Percentiles rank a stretch among this genome's conserved stretches.
Conservation (phyloP, 495 filamentous ascomycete species). For the Podospora sp. region DNA sequence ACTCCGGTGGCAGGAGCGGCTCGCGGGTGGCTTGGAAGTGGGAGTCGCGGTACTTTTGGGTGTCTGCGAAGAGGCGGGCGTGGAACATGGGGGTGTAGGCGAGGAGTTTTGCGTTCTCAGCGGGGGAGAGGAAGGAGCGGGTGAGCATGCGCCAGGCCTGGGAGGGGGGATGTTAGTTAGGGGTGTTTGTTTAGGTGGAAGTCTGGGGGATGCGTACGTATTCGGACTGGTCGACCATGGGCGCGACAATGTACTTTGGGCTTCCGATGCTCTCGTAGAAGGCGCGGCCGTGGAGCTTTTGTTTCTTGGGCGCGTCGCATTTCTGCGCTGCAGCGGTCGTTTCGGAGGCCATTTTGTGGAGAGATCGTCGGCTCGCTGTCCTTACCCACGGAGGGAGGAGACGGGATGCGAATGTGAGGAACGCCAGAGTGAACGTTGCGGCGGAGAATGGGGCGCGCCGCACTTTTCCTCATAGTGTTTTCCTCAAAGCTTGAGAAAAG, state of each 20-base stretch:
- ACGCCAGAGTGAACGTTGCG: background rate
- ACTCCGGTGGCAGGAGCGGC: slow-evolving; percentile 14
- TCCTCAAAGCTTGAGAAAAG: background rate
- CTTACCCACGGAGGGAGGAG: background rate
- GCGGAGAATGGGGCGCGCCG: background rate
- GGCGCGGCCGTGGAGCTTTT: slow-evolving; percentile 77
- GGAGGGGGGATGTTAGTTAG: background rate
- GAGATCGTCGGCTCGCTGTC: background rate
- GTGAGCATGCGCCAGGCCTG: slow-evolving; percentile 95
- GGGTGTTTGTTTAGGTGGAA: background rate
- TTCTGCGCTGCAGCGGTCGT: background rate
- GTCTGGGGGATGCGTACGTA: slow-evolving; percentile 64
- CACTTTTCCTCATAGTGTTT: background rate
- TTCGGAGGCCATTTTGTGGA: background rate
- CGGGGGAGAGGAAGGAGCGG: slow-evolving; percentile 78
- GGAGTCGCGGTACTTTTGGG: slow-evolving; percentile 69
- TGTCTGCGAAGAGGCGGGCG: slow-evolving; percentile 77
- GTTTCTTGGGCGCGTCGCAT: slow-evolving; percentile 24
- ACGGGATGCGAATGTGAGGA: background rate
- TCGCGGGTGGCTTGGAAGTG: slow-evolving; percentile 70
- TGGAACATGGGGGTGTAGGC: slow-evolving; percentile 97
- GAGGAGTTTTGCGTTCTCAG: slow-evolving; percentile 61
- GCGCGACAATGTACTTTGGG: slow-evolving; percentile 86
- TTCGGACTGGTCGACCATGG: slow-evolving; percentile 98
- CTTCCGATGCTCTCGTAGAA: slow-evolving; percentile 94